Evolutionary conservation across 176 grass and related monocot species (phyloP).

Genomic region (Avena sativa): DNA sequence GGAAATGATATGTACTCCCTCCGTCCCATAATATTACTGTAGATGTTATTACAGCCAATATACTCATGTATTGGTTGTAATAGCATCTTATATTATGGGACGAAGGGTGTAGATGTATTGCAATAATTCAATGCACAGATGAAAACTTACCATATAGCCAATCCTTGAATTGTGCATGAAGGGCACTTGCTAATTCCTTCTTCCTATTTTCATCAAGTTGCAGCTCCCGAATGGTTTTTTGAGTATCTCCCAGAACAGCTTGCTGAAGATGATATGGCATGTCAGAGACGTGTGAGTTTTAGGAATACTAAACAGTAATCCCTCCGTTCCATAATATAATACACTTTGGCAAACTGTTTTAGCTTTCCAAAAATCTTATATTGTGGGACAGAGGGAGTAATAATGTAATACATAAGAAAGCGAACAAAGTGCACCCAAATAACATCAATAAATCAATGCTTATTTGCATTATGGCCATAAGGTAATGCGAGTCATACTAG

Average conservation of each 20-base stretch:
- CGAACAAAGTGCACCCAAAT: background rate
- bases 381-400: too few relatives aligned
- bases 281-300: constrained; percentile 8
- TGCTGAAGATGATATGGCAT: constrained; percentile 57
- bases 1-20: background rate
- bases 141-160: constrained; percentile 90
- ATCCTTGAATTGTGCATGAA: constrained; percentile 94
- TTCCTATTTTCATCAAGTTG: constrained; percentile 91
- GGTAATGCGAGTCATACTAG: background rate
- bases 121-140: constrained; percentile 9
- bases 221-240: constrained; percentile 73
- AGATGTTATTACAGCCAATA: too few relatives aligned
- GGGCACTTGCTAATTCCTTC: constrained; percentile 75
- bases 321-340: too few relatives aligned
- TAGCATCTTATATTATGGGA: too few relatives aligned
- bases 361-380: too few relatives aligned
- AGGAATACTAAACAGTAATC: constrained; percentile 17
- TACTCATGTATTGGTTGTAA: too few relatives aligned
- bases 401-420: background rate
- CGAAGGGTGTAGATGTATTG: background rate
- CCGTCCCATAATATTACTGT: too few relatives aligned
- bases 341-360: too few relatives aligned
- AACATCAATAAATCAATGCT: constrained; percentile 21
- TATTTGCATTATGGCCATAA: background rate
- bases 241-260: constrained; percentile 71